phyloP scores from a whole-genome alignment of 345 rosid species.

The Jatropha curcas region DNA sequence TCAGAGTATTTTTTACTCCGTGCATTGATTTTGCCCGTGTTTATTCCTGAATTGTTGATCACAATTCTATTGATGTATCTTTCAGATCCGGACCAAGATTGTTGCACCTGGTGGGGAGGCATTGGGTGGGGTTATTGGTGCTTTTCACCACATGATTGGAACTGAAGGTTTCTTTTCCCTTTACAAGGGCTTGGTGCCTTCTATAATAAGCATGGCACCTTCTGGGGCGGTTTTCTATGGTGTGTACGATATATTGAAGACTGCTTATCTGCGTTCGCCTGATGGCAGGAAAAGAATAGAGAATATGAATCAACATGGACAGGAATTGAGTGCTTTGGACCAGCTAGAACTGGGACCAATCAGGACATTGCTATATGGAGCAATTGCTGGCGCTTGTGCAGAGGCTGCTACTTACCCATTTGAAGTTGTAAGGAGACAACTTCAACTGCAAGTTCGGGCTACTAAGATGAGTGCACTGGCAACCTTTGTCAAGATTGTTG shows the following conservation, averaged over 20 bases:
- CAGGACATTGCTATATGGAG: conserved; percentile 68
- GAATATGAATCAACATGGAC: conserved; percentile 51
- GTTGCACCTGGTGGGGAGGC: conserved; percentile 81
- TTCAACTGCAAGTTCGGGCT: conserved; percentile 65
- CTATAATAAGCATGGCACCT: conserved; percentile 74
- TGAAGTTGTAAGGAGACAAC: conserved; percentile 74
- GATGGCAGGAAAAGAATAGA: conserved; percentile 63
- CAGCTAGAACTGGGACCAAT: conserved; percentile 77
- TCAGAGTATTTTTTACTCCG: not conserved
- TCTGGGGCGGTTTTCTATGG: conserved; percentile 77
- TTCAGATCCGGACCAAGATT: conserved; percentile 67
- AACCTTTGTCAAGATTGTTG: conserved; percentile 56
- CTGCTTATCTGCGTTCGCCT: conserved; percentile 62
- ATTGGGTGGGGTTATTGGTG: conserved; percentile 68
- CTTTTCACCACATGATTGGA: conserved; percentile 56
- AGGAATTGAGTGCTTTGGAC: conserved; percentile 61
- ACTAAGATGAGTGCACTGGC: conserved; percentile 57
- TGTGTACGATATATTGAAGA: conserved; percentile 64
- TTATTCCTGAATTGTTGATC: not conserved
- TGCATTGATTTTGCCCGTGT: not conserved
- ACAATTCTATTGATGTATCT: conserved; percentile 2
- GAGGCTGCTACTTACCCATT: conserved; percentile 77
- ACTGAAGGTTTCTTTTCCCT: conserved; percentile 76
- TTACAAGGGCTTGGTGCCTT: conserved; percentile 71
- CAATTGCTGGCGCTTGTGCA: conserved; percentile 76